Conservation (phyloP, 2,329 filamentous ascomycete genomes). For the Sordariomycetes sp. region DNA sequence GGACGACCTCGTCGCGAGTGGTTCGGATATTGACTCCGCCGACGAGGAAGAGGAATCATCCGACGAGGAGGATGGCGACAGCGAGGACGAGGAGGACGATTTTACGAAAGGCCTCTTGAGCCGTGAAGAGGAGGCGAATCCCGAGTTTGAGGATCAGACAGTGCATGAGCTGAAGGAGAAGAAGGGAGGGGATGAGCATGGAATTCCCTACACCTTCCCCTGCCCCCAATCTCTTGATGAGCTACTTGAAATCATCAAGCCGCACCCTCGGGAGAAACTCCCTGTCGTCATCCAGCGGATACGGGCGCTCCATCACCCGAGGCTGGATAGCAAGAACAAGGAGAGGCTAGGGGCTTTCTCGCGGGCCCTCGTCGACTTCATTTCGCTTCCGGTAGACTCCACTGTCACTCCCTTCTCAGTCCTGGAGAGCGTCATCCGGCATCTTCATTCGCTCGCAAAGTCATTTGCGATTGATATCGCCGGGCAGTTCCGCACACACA, state of each 20-base stretch:
- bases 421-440: conserved; percentile 70
- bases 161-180: conserved; percentile 19
- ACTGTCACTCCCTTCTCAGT: conserved; percentile 42
- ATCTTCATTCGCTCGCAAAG: conserved; percentile 86
- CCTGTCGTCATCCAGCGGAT: conserved; percentile 79
- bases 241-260: conserved; percentile 52
- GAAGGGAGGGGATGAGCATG: conserved; percentile 32
- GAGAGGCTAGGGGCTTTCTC: conserved; percentile 61
- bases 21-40: conserved; percentile 52
- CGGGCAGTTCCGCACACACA: conserved; percentile 61
- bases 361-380: conserved; percentile 48
- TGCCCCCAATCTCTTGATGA: conserved; percentile 72
- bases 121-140: conserved; percentile 39
- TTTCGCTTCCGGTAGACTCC: conserved; percentile 31
- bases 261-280: conserved; percentile 49
- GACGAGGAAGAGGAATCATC: conserved; percentile 28
- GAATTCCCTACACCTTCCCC: conserved; percentile 70
- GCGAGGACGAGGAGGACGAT: conserved; percentile 38
- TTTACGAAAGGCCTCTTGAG: conserved; percentile 58
- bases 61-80: conserved; percentile 27
- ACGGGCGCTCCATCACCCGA: conserved; percentile 82
- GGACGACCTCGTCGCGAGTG: conserved; percentile 74
- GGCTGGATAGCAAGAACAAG: conserved; percentile 76
- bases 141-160: conserved; percentile 33
- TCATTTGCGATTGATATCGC: conserved; percentile 69